These are phyloP conservation scores for Ambrosia trifida DNA, from an alignment of 129 eudicot genomes.

Conservation along the genomic window DNA sequence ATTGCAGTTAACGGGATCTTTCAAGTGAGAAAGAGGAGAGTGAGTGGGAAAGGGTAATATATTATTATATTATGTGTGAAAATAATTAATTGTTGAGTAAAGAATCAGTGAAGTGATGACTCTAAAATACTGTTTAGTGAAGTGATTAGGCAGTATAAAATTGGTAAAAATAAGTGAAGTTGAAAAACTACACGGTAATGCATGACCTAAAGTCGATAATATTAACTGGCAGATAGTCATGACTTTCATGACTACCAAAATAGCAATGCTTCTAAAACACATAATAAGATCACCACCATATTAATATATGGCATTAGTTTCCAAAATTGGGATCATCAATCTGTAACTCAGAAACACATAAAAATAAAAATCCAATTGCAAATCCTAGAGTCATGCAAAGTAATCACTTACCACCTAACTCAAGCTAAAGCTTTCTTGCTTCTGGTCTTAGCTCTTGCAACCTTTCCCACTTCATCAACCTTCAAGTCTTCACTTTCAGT, in stretches of 20 bases:
- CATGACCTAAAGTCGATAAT: too few relatives aligned
- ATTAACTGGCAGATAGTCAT: neutral
- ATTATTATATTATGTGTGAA: too few relatives aligned
- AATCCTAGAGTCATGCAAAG: neutral
- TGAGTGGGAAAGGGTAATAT: too few relatives aligned
- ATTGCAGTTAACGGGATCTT: too few relatives aligned
- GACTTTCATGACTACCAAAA: neutral
- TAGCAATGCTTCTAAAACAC: neutral
- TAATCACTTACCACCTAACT: neutral
- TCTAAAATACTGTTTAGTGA: too few relatives aligned
- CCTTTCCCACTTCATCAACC: slow-evolving; percentile 20
- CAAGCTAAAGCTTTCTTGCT: slow-evolving; percentile 35
- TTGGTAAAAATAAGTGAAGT: too few relatives aligned
- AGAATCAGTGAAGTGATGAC: too few relatives aligned
- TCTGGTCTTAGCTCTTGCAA: slow-evolving; percentile 34
- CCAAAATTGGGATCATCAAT: neutral
- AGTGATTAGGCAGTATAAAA: too few relatives aligned
- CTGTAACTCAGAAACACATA: neutral
- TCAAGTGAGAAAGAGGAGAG: too few relatives aligned
- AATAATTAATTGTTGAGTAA: too few relatives aligned
- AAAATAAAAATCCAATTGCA: neutral
- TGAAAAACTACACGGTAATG: too few relatives aligned
- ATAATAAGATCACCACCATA: slow-evolving; percentile 6
- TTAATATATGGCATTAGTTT: neutral
- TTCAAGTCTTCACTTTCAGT: neutral